Percentiles rank a stretch among this genome's conserved stretches.
phyloP scores from a whole-genome alignment of 116 monocot species.

The Phalaenopsis hybrid region DNA sequence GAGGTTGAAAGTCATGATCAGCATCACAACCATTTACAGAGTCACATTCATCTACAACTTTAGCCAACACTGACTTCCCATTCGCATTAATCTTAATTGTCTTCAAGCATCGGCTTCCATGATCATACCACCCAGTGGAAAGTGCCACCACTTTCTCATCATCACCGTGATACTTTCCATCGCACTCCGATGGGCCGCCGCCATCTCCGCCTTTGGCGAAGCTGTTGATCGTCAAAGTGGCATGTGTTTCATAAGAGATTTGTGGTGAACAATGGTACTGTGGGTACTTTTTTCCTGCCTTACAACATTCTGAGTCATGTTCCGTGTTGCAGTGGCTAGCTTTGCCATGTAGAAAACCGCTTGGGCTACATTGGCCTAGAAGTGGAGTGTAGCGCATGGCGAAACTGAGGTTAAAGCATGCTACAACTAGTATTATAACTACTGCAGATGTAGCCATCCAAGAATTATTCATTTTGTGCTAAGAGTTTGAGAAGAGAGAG shows the following conservation, averaged over 20 bases:
- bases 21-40: conserved; percentile 12
- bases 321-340: conserved; percentile 2
- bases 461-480: no score
- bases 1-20: conserved; percentile 2
- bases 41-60: conserved; percentile 17
- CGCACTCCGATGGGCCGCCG: conserved; percentile 7
- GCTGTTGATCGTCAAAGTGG: conserved; percentile 8
- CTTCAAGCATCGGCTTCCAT: conserved; percentile 10
- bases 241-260: neutral
- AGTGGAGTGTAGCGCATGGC: no score
- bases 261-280: conserved; percentile 2
- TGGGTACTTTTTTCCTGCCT: neutral
- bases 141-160: conserved; percentile 6
- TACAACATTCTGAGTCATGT: conserved; percentile 4
- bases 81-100: conserved; percentile 8
- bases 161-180: neutral
- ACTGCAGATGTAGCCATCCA: no score
- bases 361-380: neutral
- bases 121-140: neutral
- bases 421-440: no score
- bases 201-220: conserved; percentile 11
- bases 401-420: no score
- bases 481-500: no score
- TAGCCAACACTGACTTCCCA: conserved; percentile 10
- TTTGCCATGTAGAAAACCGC: neutral